phyloP scores from a whole-genome alignment of 2,329 filamentous ascomycete genomes.

The Colletotrichum incanum region DNA sequence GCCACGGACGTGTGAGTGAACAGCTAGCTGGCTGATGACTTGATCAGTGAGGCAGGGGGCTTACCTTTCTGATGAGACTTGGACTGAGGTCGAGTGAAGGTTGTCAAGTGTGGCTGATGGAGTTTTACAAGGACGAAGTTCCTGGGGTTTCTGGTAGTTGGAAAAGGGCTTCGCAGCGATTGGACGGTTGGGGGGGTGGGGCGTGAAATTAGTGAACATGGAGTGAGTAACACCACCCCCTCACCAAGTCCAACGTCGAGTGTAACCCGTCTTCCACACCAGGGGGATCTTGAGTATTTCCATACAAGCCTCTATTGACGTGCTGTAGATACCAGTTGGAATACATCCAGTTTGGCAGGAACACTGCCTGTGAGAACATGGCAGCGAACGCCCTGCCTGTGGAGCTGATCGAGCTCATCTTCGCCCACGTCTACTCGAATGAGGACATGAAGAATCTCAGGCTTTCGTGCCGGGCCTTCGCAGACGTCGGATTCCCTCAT shows the following conservation, averaged over 20 bases:
- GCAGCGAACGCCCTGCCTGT: slow-evolving; percentile 49
- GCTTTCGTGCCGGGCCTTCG: slow-evolving; percentile 55
- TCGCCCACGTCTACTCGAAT: slow-evolving; percentile 55
- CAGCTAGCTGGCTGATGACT: background rate
- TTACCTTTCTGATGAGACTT: background rate
- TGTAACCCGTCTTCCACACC: background rate
- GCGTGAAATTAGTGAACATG: background rate
- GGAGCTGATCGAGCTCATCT: slow-evolving; percentile 61
- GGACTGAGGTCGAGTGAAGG: background rate
- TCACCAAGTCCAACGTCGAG: background rate
- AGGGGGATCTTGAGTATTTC: background rate
- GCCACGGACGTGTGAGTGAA: background rate
- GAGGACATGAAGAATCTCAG: slow-evolving; percentile 59
- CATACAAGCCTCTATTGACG: background rate
- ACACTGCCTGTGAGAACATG: background rate
- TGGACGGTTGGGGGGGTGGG: background rate
- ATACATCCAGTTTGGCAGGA: too few species aligned
- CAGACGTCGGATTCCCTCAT: slow-evolving; percentile 60
- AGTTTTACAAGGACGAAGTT: slow-evolving; percentile 10
- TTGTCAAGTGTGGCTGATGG: background rate
- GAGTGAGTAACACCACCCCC: background rate
- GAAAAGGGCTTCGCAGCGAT: background rate
- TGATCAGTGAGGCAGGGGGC: background rate
- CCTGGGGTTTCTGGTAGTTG: background rate
- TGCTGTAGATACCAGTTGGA: too few species aligned